phyloP scores from a whole-genome alignment of 257 asterid genomes.

The Nicotiana tomentosiformis region DNA sequence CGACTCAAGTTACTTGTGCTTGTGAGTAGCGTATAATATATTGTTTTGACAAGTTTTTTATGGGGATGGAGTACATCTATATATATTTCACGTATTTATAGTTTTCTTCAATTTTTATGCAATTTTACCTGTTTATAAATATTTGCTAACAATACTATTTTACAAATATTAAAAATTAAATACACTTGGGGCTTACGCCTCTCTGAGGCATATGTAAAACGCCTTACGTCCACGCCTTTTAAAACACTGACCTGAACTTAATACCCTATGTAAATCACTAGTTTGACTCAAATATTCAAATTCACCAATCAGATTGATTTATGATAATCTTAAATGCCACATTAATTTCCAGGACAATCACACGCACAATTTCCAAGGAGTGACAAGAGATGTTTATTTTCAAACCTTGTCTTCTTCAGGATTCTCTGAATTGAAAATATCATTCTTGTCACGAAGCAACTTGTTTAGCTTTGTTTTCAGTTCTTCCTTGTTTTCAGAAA shows the following conservation, averaged over 20 bases:
- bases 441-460: conserved; percentile 75
- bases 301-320: not conserved
- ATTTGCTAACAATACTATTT: too few relatives aligned
- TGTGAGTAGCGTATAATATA: too few relatives aligned
- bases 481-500: conserved; percentile 72
- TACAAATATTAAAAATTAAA: too few relatives aligned
- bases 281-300: not conserved
- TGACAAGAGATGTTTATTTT: not conserved
- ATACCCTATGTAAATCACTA: not conserved
- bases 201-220: too few relatives aligned
- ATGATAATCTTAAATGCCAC: not conserved
- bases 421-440: conserved; percentile 61
- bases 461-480: conserved; percentile 72
- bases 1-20: too few relatives aligned
- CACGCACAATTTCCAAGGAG: not conserved
- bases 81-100: too few relatives aligned
- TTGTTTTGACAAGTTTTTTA: too few relatives aligned
- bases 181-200: too few relatives aligned
- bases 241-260: not conserved
- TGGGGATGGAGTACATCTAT: too few relatives aligned
- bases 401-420: conserved; percentile 86
- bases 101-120: too few relatives aligned
- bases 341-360: not conserved
- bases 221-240: too few relatives aligned
- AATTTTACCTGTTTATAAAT: too few relatives aligned